These are phyloP conservation scores for Aspergillus sp. DNA, from an alignment of 2,329 filamentous ascomycete species.

Conservation along the genomic window DNA sequence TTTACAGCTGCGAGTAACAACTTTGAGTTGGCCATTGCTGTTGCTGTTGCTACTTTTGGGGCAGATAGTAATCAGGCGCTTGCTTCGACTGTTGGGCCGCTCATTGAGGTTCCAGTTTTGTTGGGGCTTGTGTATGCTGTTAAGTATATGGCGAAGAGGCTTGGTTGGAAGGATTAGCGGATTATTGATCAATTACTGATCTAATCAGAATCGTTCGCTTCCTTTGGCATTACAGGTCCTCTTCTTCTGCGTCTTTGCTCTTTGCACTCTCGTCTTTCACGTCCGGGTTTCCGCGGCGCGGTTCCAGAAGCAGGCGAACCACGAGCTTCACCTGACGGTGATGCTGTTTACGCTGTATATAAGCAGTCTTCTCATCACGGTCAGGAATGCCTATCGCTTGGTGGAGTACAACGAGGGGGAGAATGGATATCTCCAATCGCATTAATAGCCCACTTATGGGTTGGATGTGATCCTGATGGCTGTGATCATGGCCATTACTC, in stretches of 20 bases:
- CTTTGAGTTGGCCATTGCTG: constrained; percentile 87
- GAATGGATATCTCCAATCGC: background rate
- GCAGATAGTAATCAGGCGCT: constrained; percentile 75
- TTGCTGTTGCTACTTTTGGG: constrained; percentile 79
- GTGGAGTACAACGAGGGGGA: background rate
- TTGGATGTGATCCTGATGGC: background rate
- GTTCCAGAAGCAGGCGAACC: background rate
- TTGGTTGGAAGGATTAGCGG: constrained; percentile 6
- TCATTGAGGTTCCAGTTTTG: constrained; percentile 84
- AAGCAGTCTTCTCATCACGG: background rate
- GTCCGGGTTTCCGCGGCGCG: background rate
- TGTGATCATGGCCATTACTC: background rate
- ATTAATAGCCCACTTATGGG: background rate
- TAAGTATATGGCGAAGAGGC: constrained; percentile 32
- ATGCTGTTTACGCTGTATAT: background rate
- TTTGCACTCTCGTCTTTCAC: background rate
- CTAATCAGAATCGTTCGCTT: background rate
- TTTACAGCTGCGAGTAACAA: constrained; percentile 92
- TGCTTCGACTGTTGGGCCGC: constrained; percentile 77
- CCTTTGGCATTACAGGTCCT: background rate
- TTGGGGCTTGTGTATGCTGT: constrained; percentile 74
- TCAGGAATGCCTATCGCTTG: background rate
- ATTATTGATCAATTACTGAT: too few relatives aligned
- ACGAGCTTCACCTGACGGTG: background rate
- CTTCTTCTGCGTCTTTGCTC: background rate